Conservation (phyloP, 257 asterid species). For the Solanum etuberosum region DNA sequence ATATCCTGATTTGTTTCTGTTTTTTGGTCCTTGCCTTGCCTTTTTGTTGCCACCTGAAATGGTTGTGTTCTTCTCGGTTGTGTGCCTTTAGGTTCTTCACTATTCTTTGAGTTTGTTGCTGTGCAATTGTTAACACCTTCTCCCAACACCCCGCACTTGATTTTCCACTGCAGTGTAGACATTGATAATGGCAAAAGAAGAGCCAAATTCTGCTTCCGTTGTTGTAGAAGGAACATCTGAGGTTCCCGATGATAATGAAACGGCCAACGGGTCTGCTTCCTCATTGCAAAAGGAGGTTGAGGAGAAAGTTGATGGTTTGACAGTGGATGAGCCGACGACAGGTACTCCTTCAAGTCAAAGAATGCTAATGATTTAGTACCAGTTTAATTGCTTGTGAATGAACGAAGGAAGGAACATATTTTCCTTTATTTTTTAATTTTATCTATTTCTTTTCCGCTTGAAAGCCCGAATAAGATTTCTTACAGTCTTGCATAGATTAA, state of each 20-base stretch:
- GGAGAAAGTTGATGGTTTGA: slow-evolving; percentile 43
- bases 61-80: background rate
- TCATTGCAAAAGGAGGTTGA: slow-evolving; percentile 27
- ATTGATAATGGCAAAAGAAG: slow-evolving; percentile 6
- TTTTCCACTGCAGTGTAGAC: background rate
- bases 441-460: background rate
- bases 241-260: slow-evolving; percentile 15
- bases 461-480: too few species aligned
- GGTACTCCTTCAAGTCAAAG: slow-evolving; percentile 18
- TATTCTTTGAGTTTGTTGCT: background rate
- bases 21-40: background rate
- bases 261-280: slow-evolving; percentile 19
- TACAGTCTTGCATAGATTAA: background rate
- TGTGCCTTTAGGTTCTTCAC: background rate
- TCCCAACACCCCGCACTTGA: background rate
- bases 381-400: background rate
- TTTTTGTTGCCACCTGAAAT: background rate
- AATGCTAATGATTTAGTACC: background rate
- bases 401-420: background rate
- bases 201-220: background rate
- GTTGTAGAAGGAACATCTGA: slow-evolving; percentile 27
- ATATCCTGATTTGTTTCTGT: background rate
- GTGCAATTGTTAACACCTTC: background rate
- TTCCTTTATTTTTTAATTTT: background rate
- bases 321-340: slow-evolving; percentile 44